Base-by-base conservation (phyloP, 139 green algal species). In the Chlorella sp. region DNA sequence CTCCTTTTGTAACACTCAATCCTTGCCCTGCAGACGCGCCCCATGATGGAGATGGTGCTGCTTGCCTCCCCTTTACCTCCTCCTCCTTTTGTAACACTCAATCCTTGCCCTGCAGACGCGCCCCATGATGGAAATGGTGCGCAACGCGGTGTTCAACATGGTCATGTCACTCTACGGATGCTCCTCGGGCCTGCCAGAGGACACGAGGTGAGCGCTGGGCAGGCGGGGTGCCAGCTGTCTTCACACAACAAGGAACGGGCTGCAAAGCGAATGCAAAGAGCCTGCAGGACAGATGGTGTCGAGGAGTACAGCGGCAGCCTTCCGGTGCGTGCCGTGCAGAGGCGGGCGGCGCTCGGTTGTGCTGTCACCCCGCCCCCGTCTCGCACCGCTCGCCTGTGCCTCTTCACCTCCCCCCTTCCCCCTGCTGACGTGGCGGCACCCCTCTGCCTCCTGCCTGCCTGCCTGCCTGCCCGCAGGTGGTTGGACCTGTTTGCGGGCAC, bases 61-160 rank as follows among this genome's bases (percentile, higher is more conserved):
- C n/a, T n/a, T n/a, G n/a, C n/a, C n/a, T n/a, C n/a, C n/a, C n/a
- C 34, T 48, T 9, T 19, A 36, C 2, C 16, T 18, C n/a, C 60
- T 22, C 24, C 32, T 21, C 48, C 28, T 12, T 19, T 14, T 11
- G 14, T 30, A 11, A 18, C 48, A 39, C 53, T 34, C 7, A 37
- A 28, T 26, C 18, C 57, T 15, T 73, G 37, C 83, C 36, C 1
- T 28, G 19, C 84, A 88, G 76, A 98, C 96, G 19, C 92, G 96
- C 22, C 96, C 96, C 15, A 98, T 98, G 96, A 98, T 98, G 96
- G 96, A 97, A 89, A 97, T 95, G 91, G 95, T 97, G 34, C 92
- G 95, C 3, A 90, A 90, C 22, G 96, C 96, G 26, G 92, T 97
- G 53, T 98, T 98, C 90, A 94, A 93, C 92, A 98, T 97, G 94